Evolutionary conservation across 129 eudicot genomes (phyloP), one percentile per base, ranked within the genome.

Genomic region (Flaveria sonorensis): DNA sequence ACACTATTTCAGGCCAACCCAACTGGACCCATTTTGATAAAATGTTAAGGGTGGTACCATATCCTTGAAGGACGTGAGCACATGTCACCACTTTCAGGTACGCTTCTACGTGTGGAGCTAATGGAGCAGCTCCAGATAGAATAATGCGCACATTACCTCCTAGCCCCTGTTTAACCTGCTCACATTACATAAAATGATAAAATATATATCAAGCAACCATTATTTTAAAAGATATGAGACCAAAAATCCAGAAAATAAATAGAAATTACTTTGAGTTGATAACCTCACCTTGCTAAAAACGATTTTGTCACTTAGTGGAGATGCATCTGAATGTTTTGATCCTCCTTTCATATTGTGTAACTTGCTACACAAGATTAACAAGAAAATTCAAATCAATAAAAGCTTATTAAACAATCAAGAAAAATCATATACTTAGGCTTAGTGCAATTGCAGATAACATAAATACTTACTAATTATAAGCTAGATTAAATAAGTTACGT

Each of bases 121-220:
- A 84, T 47, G 97, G 97, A 53, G 97, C 97, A 71, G 89, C 97
- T 81, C 97, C 97, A 23, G 97, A 88, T 57, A 91, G 64, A 59
- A 91, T 88, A 65, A 91, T 79, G 36, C 97, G 81, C 62, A 91
- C 97, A 43, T 76, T 82, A 10, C 97, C 97, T 40, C 96, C 96
- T 28, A 90, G 48, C 14, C 85, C 92, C 72, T 87, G 79, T 79
- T 90, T 92, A 30, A 92, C 87, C 98, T 92, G 87, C 26, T 55
- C 32, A 32, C 23, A 21, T 42, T 16, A 79, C 57, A 43, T 5
- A 39, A 6, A 60, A 21, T 23, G 7, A 43, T 5, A 39, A 6
- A 60, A 21, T 23, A 11, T 18, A 40, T 45, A 48, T 73, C 12
- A 32, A 13, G 65, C 39, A 19, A 56, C 36, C 45, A 30, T 24